These are phyloP conservation scores for Lasiodiplodia gonubiensis DNA, from an alignment of 2,329 filamentous ascomycete genomes.

Conservation along the genomic window DNA sequence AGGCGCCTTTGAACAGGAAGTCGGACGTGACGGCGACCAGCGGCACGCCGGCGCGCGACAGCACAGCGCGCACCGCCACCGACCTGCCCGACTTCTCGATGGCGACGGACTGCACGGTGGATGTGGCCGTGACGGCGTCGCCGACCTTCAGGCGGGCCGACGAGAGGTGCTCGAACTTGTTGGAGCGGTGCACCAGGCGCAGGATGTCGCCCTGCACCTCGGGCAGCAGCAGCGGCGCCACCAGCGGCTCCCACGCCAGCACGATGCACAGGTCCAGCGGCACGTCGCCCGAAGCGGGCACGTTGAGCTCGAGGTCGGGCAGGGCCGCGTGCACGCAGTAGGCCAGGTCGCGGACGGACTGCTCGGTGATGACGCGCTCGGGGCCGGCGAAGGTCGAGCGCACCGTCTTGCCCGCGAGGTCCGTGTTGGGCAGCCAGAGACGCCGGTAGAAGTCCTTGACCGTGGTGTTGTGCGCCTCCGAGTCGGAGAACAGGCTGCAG, in stretches of 20 bases:
- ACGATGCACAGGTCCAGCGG: slow-evolving; percentile 45
- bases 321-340: neutral
- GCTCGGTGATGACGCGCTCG: neutral
- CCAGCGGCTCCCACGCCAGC: slow-evolving; percentile 44
- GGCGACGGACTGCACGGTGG: slow-evolving; percentile 28
- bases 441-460: neutral
- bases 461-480: neutral
- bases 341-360: neutral
- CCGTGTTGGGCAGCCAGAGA: neutral
- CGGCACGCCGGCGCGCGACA: slow-evolving; percentile 28
- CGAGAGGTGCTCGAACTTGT: slow-evolving; percentile 31
- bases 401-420: neutral
- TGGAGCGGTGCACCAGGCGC: slow-evolving; percentile 33
- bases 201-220: slow-evolving; percentile 31
- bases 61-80: slow-evolving; percentile 31
- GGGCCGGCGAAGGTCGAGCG: neutral
- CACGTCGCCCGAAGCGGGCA: neutral
- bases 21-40: slow-evolving; percentile 33
- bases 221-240: slow-evolving; percentile 29
- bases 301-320: neutral
- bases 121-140: slow-evolving; percentile 28
- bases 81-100: slow-evolving; percentile 31
- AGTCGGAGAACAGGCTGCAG: neutral
- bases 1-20: slow-evolving; percentile 33
- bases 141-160: slow-evolving; percentile 29